Percentiles rank a stretch among this genome's conserved stretches.
Conservation (phyloP, 495 filamentous ascomycete genomes). For the Hypoxylon subgilvum region DNA sequence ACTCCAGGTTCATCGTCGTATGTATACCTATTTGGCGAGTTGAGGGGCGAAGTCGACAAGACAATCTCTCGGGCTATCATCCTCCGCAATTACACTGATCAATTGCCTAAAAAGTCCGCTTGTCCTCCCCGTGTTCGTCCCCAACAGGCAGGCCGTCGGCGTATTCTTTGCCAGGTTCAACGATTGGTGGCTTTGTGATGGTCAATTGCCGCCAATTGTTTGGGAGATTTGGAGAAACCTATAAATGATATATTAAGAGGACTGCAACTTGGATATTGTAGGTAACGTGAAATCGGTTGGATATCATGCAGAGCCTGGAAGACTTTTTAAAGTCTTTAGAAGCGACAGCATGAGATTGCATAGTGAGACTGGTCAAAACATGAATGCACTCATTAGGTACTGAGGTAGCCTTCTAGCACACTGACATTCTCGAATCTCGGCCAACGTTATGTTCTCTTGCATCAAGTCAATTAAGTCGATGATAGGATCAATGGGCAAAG, state of each 20-base stretch:
- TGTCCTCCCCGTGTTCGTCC: not conserved
- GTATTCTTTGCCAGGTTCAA: not conserved
- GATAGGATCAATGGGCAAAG: not conserved
- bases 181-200: constrained; percentile 27
- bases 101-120: constrained; percentile 29
- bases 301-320: too few relatives aligned
- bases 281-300: not conserved
- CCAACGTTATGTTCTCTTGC: too few relatives aligned
- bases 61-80: constrained; percentile 17
- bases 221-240: not conserved
- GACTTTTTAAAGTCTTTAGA: too few relatives aligned
- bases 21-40: not conserved
- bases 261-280: not conserved
- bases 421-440: too few relatives aligned
- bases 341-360: too few relatives aligned
- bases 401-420: too few relatives aligned
- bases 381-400: too few relatives aligned
- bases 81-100: constrained; percentile 17
- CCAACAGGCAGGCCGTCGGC: not conserved
- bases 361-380: too few relatives aligned
- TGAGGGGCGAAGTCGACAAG: constrained; percentile 8
- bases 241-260: not conserved
- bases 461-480: too few relatives aligned
- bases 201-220: constrained; percentile 24
- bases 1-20: not conserved